Percentiles rank a stretch among this genome's conserved stretches.
These are phyloP conservation scores for Aspergillus wentii DNA, from an alignment of 495 filamentous ascomycete species.

Conservation along the genomic window DNA sequence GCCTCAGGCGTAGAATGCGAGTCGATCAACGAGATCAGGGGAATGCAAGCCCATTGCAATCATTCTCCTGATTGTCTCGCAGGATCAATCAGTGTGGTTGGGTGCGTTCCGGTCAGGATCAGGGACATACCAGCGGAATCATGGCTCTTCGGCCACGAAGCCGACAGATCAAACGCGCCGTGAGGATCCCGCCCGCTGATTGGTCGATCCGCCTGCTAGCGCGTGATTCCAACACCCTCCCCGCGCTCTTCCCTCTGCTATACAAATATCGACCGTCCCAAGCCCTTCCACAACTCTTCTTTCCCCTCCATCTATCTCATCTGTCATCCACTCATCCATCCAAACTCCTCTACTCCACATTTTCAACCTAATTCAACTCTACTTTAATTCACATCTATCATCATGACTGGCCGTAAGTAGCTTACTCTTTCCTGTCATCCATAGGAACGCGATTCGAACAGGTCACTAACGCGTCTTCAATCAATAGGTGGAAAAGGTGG, in stretches of 20 bases:
- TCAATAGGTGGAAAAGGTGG: conserved; percentile 86
- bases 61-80: conserved; percentile 11
- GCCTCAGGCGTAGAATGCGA: conserved; percentile 16
- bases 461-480: conserved; percentile 38
- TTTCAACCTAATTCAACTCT: conserved; percentile 27
- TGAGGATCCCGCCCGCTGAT: conserved; percentile 32
- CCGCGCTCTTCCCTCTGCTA: conserved; percentile 22
- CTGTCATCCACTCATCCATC: conserved; percentile 32
- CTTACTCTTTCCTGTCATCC: conserved; percentile 7
- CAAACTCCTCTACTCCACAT: conserved; percentile 28
- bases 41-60: conserved; percentile 4
- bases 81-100: conserved; percentile 12
- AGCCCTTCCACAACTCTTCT: conserved; percentile 24
- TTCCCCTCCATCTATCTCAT: conserved; percentile 39
- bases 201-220: conserved; percentile 33
- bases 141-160: conserved; percentile 22
- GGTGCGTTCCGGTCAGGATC: conserved; percentile 21
- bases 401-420: conserved; percentile 68
- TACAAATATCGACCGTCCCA: conserved; percentile 47
- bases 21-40: conserved; percentile 12
- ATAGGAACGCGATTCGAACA: conserved; percentile 8
- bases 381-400: conserved; percentile 28
- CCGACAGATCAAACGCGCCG: conserved; percentile 26
- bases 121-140: conserved; percentile 15
- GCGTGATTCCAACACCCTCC: conserved; percentile 37